These are phyloP conservation scores for Metschnikowia lachancei DNA, from an alignment of 805 yeast species.

Conservation along the genomic window DNA sequence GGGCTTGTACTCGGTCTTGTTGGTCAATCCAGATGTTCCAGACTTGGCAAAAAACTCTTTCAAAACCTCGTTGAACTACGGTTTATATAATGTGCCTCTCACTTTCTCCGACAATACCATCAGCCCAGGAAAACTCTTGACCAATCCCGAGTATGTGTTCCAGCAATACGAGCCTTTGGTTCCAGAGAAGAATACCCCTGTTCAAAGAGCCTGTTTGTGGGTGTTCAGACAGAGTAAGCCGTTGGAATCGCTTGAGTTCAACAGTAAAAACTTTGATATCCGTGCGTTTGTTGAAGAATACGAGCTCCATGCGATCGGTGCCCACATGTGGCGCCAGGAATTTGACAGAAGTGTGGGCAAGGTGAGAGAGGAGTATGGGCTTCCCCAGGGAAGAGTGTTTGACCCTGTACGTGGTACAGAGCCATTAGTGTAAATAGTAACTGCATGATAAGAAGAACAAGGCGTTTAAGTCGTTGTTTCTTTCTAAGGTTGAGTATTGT, in stretches of 20 bases:
- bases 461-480: no score
- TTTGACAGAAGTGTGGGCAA: conserved; percentile 73
- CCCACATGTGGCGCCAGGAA: conserved; percentile 82
- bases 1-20: conserved; percentile 67
- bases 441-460: not conserved
- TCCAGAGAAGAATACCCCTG: conserved; percentile 84
- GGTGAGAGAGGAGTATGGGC: conserved; percentile 70
- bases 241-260: conserved; percentile 20
- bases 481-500: no score
- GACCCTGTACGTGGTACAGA: conserved; percentile 50
- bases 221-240: conserved; percentile 66
- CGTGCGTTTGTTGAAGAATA: conserved; percentile 59
- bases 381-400: conserved; percentile 74
- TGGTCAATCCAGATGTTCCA: conserved; percentile 92
- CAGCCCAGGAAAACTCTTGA: conserved; percentile 41
- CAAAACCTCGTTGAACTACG: conserved; percentile 74
- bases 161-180: conserved; percentile 73
- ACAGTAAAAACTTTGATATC: conserved; percentile 62
- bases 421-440: conserved; percentile 25
- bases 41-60: conserved; percentile 66
- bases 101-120: conserved; percentile 57
- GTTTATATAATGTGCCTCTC: conserved; percentile 63
- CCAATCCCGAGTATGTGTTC: conserved; percentile 35
- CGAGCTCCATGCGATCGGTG: conserved; percentile 76
- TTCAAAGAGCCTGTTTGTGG: conserved; percentile 85